These are phyloP conservation scores for Cyberlindnera veronae DNA, from an alignment of 805 yeast species.

Conservation along the genomic window DNA sequence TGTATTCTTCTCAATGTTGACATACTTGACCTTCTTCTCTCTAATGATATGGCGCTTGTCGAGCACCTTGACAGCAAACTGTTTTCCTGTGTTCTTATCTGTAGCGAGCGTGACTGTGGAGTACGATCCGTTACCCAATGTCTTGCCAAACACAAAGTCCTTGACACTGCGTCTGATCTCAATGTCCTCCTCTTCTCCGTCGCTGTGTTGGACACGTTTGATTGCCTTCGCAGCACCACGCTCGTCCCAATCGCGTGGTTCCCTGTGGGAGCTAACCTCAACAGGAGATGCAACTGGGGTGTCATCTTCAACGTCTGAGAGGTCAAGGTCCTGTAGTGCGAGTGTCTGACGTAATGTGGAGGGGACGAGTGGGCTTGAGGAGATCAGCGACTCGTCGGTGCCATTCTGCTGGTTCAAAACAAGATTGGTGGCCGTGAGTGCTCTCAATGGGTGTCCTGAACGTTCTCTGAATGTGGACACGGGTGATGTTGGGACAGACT, in stretches of 20 bases:
- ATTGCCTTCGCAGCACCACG: constrained; percentile 58
- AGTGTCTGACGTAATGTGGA: constrained; percentile 6
- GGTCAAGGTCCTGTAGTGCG: constrained; percentile 4
- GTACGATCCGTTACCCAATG: constrained; percentile 94
- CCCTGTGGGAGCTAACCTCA: background rate
- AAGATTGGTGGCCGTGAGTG: constrained; percentile 24
- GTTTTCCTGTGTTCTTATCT: constrained; percentile 68
- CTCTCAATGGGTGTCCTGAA: constrained; percentile 26
- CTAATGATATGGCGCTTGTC: constrained; percentile 75
- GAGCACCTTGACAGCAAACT: constrained; percentile 75
- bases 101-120: constrained; percentile 89
- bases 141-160: constrained; percentile 86
- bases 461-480: constrained; percentile 23
- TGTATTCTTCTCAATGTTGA: constrained; percentile 78
- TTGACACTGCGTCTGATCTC: constrained; percentile 56
- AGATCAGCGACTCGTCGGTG: constrained; percentile 22
- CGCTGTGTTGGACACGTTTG: constrained; percentile 38
- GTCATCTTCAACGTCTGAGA: constrained; percentile 4
- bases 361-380: constrained; percentile 12
- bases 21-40: constrained; percentile 82
- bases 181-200: constrained; percentile 50
- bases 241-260: constrained; percentile 26
- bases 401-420: constrained; percentile 24
- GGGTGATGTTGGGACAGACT: constrained; percentile 24
- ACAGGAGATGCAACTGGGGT: background rate